Evolutionary conservation across 2,329 filamentous ascomycete genomes (phyloP), one percentile per base, ranked within the genome.

Genomic region (Boeremia exigua): DNA sequence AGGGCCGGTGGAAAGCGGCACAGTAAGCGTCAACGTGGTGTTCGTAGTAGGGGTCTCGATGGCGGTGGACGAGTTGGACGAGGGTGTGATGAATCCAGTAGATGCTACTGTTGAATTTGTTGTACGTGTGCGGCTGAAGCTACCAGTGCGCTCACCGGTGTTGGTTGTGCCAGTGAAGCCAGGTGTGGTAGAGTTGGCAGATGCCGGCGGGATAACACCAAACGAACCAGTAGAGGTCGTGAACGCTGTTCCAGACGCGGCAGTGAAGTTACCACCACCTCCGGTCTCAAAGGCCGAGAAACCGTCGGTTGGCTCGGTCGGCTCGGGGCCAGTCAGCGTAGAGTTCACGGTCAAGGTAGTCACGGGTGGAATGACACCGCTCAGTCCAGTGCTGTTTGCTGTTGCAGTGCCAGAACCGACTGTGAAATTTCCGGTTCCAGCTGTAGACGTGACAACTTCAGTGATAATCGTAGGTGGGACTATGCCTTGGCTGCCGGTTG

Each of bases 281-380:
- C n/a, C 37, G 2, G 34, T 34, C 19, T 23, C 19, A 23, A 23
- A 23, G 19, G 19, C 19, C 12, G 55, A 56, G 28, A 55, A 25
- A 30, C 42, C 23, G 19, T 23, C 19, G 19, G 19, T 23, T 23
- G 19, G 19, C 19, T 23, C 19, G 19, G 19, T 23, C 5, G 19
- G 19, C 19, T 23, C 19, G 19, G 19, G 19, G 19, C 19, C 19
- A 23, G 19, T 2, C 19, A 23, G 19, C 56, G 59, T 1, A 48
- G 15, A 17, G 50, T 54, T 30, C 9, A 37, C 39, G 15, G 38
- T 37, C 27, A 39, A 11, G 43, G 56, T 43, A 14, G 2, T 45
- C n/a, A 9, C 27, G 15, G 62, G 56, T 12, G 54, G 55, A 28
- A 63, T 57, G 23, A 62, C 30, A 10, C 57, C 58, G 10, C n/a